A percentile compares a stretch with the other conserved stretches of the same genome.
These are phyloP conservation scores for Dendrobium chrysotoxum DNA, from an alignment of 106 monocot genomes.

Conservation along the genomic window DNA sequence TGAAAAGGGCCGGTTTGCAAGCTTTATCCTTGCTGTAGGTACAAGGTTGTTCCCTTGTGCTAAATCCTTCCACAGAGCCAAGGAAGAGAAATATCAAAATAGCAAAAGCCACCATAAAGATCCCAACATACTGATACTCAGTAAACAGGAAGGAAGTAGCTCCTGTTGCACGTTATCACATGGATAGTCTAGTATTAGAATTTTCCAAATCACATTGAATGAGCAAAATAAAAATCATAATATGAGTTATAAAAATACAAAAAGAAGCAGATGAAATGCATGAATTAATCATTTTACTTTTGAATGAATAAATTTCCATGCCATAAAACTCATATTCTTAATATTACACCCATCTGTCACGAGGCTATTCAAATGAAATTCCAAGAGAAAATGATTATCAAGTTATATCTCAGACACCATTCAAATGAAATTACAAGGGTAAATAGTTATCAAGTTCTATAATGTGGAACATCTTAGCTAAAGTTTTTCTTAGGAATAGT, in stretches of 20 bases:
- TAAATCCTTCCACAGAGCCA: slow-evolving; percentile 58
- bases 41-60: slow-evolving; percentile 43
- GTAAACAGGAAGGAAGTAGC: slow-evolving; percentile 62
- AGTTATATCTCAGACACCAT: not conserved
- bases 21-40: slow-evolving; percentile 40
- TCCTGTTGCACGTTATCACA: slow-evolving; percentile 25
- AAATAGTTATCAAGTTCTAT: not conserved
- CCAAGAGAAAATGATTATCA: not conserved
- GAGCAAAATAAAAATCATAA: not conserved
- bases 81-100: slow-evolving; percentile 56
- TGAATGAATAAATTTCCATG: not conserved
- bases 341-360: not conserved
- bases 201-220: not conserved
- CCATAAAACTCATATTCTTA: not conserved
- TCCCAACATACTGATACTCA: slow-evolving; percentile 51
- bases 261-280: no score
- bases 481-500: no score
- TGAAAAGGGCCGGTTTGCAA: slow-evolving; percentile 51
- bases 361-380: not conserved
- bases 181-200: not conserved
- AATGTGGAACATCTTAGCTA: no score
- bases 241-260: not conserved
- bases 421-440: not conserved
- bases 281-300: no score
- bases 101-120: slow-evolving; percentile 55